Base-by-base conservation (phyloP, 352 stramenopile species). In the Poterioochromonas sp. region DNA sequence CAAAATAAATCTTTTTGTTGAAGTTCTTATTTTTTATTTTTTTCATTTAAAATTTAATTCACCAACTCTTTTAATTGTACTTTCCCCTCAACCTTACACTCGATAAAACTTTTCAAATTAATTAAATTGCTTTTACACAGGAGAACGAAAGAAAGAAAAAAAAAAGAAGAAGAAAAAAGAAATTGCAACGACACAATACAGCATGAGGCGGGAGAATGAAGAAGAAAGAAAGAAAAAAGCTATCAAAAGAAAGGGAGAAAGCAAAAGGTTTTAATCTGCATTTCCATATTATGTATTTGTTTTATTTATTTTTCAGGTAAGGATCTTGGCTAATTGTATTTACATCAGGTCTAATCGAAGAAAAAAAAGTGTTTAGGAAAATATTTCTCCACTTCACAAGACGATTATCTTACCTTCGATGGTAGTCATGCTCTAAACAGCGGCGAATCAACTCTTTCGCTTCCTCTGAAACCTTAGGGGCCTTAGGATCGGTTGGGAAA, bases 391-490 rank as follows among this genome's bases (percentile, higher is more conserved):
- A 53, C 8, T 8, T 20, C 8, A 20, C 8, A 53, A 53, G 44
- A 8, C 29, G 29, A 32, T 5, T 62, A 32, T 29, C 51, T 32
- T 62, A 62, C 51, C 51, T 62, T 8, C 8, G 83, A 11, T 83
- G 79, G 68, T 92, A 86, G 51, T 90, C 86, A 79, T 92, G 90
- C 22, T 84, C 86, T 0, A 97, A 85, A 79, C 90, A 95, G 35
- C 83, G 74, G 26, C 86, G 83, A 69, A 97, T 93, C 77, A 97
- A 97, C 29, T 90, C 84, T 81, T 96, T 95, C n/a, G 83, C 90
- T 62, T 91, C 87, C 20, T 87, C 80, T 8, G 89, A 94, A 2
- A 97, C 85, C 0, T 78, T 78, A 20, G 39, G 73, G 11, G 40
- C 39, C 32, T 73, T 78, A 26, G 40, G 22, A 63, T 58, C 35